Percentiles rank a stretch among this genome's conserved stretches.
Evolutionary conservation across 768 basidiomycete species (phyloP).

Genomic region (Scleroderma bovista): DNA sequence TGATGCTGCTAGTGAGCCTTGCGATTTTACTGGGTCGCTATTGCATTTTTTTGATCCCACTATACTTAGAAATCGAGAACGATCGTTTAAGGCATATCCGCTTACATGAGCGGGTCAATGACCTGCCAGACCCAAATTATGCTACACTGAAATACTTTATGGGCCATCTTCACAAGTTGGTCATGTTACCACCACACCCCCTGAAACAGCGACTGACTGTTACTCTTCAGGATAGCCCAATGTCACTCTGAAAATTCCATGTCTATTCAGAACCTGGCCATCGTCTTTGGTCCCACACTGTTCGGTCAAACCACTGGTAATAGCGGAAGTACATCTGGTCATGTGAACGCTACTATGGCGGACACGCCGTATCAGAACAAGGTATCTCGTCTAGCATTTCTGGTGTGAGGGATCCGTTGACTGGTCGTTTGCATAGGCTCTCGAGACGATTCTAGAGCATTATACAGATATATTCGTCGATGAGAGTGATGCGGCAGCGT

Average conservation of each 20-base stretch:
- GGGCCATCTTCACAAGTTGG: slow-evolving; percentile 87
- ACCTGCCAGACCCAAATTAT: slow-evolving; percentile 97
- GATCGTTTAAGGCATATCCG: slow-evolving; percentile 93
- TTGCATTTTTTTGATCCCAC: not conserved
- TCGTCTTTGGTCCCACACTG: slow-evolving; percentile 97
- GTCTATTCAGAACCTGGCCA: slow-evolving; percentile 89
- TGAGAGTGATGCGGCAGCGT: slow-evolving; percentile 49
- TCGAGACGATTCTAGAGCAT: slow-evolving; percentile 92
- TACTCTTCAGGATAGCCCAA: slow-evolving; percentile 57
- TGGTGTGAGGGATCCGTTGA: slow-evolving; percentile 4
- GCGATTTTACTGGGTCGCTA: not conserved
- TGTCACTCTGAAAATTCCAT: slow-evolving; percentile 81
- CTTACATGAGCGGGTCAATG: slow-evolving; percentile 95
- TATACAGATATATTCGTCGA: slow-evolving; percentile 97
- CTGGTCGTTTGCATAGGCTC: slow-evolving; percentile 48
- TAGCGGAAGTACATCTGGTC: slow-evolving; percentile 38
- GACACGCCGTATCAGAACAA: slow-evolving; percentile 71
- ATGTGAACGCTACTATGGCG: slow-evolving; percentile 52
- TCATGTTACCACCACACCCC: not conserved
- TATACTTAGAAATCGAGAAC: slow-evolving; percentile 73
- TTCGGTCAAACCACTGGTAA: slow-evolving; percentile 61
- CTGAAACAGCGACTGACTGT: slow-evolving; percentile 5
- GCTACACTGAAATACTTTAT: slow-evolving; percentile 94
- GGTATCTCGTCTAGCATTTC: slow-evolving; percentile 31
- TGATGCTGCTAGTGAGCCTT: slow-evolving; percentile 82